Evolutionary conservation across 2,329 filamentous ascomycete genomes (phyloP).

Genomic region (Ilyonectria destructans): DNA sequence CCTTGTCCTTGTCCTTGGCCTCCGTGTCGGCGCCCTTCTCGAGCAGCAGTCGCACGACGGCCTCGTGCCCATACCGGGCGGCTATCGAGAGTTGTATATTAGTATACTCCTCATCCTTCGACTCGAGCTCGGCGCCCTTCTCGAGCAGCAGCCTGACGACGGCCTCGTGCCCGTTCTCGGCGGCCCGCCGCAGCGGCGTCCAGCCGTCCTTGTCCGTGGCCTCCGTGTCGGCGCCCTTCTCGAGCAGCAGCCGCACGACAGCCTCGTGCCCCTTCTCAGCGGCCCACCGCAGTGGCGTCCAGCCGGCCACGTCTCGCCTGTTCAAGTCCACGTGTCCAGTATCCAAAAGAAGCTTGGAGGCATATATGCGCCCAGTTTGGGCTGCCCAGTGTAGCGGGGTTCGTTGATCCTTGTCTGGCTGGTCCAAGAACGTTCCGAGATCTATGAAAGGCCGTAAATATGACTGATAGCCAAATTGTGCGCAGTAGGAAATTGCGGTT

Average conservation of each 20-base stretch:
- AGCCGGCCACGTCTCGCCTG: not conserved
- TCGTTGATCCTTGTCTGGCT: constrained; percentile 10
- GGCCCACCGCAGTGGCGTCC: not conserved
- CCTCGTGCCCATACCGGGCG: too few species aligned
- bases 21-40: too few species aligned
- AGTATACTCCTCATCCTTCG: too few species aligned
- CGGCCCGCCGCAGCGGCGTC: too few species aligned
- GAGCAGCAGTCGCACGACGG: too few species aligned
- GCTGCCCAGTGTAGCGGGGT: constrained; percentile 29
- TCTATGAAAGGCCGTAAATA: constrained; percentile 19
- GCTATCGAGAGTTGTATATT: too few species aligned
- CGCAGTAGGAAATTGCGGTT: constrained; percentile 34
- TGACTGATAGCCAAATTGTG: constrained; percentile 27
- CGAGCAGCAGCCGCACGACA: not conserved
- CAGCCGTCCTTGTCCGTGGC: not conserved
- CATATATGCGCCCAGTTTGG: not conserved
- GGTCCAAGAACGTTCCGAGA: constrained; percentile 22
- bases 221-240: not conserved
- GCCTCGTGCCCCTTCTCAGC: not conserved
- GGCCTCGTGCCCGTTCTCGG: not conserved
- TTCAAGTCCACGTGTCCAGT: not conserved
- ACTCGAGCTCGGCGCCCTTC: too few species aligned
- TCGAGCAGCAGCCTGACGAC: not conserved
- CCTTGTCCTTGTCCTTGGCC: too few species aligned
- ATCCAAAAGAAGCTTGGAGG: not conserved